Base-by-base conservation (phyloP, 768 basidiomycete species). In the Kwoniella sp. region DNA sequence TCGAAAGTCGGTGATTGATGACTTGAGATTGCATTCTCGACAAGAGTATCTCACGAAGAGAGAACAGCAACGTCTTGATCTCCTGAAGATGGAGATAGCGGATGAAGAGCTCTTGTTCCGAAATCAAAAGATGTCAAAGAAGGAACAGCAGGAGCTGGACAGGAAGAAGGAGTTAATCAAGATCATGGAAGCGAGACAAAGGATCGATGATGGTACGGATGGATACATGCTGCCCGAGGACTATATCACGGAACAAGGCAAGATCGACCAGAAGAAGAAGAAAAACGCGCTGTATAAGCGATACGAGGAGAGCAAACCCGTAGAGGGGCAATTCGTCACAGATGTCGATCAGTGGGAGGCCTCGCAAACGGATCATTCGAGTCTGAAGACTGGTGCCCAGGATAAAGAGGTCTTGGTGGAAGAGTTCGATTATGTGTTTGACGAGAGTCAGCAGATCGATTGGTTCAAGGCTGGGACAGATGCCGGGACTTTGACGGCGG, bases 311-410 rank as follows among this genome's bases (percentile, higher is more conserved):
- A 75, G 70, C 56, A 82, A 82, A 58, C 76, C 90, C 77, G 81
- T 81, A 78, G 92, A 92, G 66, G 93, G 93, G 78, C 89, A 94
- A 73, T 98, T 98, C 79, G 87, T 92, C 2, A 97, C 95, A 0
- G 96, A 99, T 73, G 87, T 97, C 61, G 96, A 99, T 81, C 92
- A 94, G 79, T 99, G 93, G 93, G 96, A 99, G 82, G 89, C 89
- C 52, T 86, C 87, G 81, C 96, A 99, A 82, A 90, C 93, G 26
- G 85, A 86, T 61, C 89, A 92, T 74, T 92, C 92, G 72, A 90
- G 90, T 15, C 91, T 97, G 83, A 89, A 87, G 79, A 89, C 89
- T 2, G 93, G 96, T 29, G 93, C 96, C 1, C 79, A 94, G 87
- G 96, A 99, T 81, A 92, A 91, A 80, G 85, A 81, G 47, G 88